Base-by-base conservation (phyloP, 2,329 filamentous ascomycete species). In the Alternaria triticimaculans region DNA sequence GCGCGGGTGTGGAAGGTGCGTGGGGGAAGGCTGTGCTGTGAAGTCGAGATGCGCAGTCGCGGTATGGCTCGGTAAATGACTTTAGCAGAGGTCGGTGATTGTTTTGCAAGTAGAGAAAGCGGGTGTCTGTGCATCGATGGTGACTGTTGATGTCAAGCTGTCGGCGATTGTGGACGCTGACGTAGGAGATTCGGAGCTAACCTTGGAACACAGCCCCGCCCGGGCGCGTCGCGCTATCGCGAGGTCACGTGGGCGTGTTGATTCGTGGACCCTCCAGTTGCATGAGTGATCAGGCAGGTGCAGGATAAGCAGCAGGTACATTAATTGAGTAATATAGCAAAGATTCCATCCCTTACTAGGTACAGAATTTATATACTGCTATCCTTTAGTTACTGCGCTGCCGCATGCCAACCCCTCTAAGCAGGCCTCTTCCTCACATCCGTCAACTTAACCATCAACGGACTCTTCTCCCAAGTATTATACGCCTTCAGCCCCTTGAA, bases 381-480 rank as follows among this genome's bases (percentile, higher is more conserved):
- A 14, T 20, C 8, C 30, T 4, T 4, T 4, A 33, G 30, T 3
- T 2, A 21, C 6, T 7, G 6, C 23, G 4, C 14, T 37, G n/a
- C 23, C 6, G 12, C 14, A 26, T 10, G 7, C 18, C 25, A 23
- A 18, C 2, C 5, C n/a, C 50, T n/a, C 49, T 33, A 63, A 5
- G 65, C 64, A 56, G 62, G 63, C 6, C 63, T 64, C 56, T 68
- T 72, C 64, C 75, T 69, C 5, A 76, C 65, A 65, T 77, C 72
- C 55, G 62, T 77, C 58, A 78, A 64, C 58, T 63, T 76, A 2
- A 77, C 67, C 72, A 73, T 74, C 63, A 78, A 65, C 15, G 75
- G 72, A 37, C 64, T 73, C 71, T 78, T 79, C 56, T 78, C 76
- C 75, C 75, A 78, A 11, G 76, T 74, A 56, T 76, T 76, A 61